Conservation (phyloP, 73 alveolate genomes). For the Breviolum minutum region DNA sequence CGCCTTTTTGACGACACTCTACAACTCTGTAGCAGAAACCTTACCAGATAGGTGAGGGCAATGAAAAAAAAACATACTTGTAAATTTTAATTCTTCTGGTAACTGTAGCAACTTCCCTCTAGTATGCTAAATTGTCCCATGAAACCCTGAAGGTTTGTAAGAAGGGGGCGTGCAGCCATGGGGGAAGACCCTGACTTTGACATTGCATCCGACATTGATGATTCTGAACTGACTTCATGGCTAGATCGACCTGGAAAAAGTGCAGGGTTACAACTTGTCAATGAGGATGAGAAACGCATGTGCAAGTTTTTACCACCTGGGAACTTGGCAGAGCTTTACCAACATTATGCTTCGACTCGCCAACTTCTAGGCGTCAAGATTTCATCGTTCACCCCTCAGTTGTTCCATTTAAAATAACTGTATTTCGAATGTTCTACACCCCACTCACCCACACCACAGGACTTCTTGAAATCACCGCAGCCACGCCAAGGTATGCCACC, state of each 20-base stretch:
- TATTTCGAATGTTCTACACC: no score
- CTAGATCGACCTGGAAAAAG: neutral
- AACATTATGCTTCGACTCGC: neutral
- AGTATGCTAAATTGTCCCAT: neutral
- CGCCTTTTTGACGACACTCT: neutral
- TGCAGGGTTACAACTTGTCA: neutral
- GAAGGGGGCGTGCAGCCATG: neutral
- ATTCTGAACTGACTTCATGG: neutral
- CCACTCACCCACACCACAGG: no score
- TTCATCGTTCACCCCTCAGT: neutral
- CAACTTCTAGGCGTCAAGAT: neutral
- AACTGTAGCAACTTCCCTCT: neutral
- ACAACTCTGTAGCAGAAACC: neutral
- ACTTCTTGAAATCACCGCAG: no score
- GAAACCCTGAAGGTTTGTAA: neutral
- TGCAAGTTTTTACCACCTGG: slow-evolving; percentile 8
- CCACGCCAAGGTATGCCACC: neutral
- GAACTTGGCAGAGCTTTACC: neutral
- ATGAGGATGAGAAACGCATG: neutral
- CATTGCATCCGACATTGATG: neutral
- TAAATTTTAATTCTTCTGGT: neutral
- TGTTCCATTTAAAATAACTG: neutral
- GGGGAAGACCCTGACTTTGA: neutral
- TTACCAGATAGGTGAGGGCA: neutral
- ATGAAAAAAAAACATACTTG: neutral